Conservation (phyloP, 1,284 basidiomycete species). For the Sanghuangporus weigelae region DNA sequence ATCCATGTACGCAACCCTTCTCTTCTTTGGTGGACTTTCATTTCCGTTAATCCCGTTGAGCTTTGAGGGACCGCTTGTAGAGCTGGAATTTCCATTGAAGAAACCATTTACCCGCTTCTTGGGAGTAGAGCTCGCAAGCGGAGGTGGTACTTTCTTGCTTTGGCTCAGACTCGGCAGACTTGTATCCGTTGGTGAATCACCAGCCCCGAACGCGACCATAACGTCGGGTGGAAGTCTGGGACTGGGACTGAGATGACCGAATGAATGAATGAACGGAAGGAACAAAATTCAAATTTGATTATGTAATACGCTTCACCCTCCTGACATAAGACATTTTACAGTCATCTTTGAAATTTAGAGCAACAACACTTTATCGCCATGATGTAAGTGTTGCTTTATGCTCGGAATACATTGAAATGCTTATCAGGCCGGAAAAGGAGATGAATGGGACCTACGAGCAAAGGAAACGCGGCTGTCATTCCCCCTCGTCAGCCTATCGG, state of each 20-base stretch:
- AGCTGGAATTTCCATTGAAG: neutral
- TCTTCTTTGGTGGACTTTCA: constrained; percentile 19
- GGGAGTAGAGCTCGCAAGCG: constrained; percentile 18
- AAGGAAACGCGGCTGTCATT: neutral
- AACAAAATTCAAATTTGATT: no score
- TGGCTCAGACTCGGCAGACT: neutral
- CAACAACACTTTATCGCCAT: no score
- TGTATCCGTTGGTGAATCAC: neutral
- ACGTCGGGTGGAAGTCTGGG: neutral
- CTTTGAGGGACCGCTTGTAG: neutral
- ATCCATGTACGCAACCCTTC: constrained; percentile 26
- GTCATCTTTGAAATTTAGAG: no score
- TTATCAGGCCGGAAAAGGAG: neutral
- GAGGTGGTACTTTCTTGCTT: constrained; percentile 13
- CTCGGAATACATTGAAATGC: no score
- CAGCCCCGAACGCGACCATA: neutral
- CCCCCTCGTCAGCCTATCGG: neutral
- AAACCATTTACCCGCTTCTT: constrained; percentile 12
- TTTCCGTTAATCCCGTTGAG: neutral
- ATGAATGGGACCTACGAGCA: neutral
- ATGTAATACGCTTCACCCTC: no score
- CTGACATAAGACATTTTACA: no score
- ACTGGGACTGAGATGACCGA: neutral
- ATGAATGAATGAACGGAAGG: neutral
- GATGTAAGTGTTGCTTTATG: no score